phyloP scores from a whole-genome alignment of 441 rosid genomes.

The Lepidium campestre region DNA sequence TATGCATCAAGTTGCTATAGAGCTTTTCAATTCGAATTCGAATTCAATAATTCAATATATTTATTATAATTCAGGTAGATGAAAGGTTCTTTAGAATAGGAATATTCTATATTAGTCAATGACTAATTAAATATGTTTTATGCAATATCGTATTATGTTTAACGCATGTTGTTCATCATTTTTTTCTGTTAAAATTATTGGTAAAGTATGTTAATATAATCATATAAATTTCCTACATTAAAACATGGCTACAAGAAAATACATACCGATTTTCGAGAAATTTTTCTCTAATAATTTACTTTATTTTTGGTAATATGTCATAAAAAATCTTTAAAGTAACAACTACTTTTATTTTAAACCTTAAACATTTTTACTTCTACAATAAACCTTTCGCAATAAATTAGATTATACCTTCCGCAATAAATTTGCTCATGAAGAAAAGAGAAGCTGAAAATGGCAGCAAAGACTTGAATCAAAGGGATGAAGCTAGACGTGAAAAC shows the following conservation, averaged over 20 bases:
- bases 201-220: background rate
- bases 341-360: no score
- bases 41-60: background rate
- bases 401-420: constrained; percentile 28
- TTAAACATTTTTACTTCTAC: no score
- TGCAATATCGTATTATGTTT: background rate
- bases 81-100: background rate
- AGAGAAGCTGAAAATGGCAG: constrained; percentile 27
- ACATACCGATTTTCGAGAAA: no score
- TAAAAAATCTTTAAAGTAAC: no score
- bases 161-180: background rate
- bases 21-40: background rate
- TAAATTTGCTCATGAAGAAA: constrained; percentile 32
- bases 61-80: background rate
- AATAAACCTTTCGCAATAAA: no score
- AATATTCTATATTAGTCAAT: background rate
- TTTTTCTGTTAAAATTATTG: background rate
- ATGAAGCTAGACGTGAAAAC: constrained; percentile 33
- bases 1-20: background rate
- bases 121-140: background rate
- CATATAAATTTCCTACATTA: background rate
- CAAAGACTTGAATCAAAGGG: constrained; percentile 34
- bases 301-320: no score
- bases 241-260: no score
- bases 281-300: no score